phyloP scores from a whole-genome alignment of 306 rosid genomes.

The Pueraria montana region DNA sequence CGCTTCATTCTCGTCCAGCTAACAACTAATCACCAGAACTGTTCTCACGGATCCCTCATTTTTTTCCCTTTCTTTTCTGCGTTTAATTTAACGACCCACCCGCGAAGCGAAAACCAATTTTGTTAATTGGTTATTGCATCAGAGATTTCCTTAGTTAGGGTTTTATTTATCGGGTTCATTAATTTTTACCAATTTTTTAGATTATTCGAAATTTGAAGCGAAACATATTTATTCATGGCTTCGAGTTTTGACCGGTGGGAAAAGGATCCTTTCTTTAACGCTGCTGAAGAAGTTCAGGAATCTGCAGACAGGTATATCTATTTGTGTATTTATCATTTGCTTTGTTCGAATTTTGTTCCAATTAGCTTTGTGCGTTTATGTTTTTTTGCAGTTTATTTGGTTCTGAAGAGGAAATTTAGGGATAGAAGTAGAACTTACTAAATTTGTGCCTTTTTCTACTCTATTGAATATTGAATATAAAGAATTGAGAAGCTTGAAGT shows the following conservation, averaged over 20 bases:
- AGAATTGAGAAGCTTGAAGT: background rate
- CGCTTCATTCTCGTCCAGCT: conserved; percentile 35
- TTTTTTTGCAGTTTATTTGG: conserved; percentile 9
- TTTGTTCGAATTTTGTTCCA: background rate
- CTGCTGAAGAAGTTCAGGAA: conserved; percentile 97
- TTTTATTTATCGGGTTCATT: conserved; percentile 24
- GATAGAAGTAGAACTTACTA: background rate
- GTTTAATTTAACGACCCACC: conserved; percentile 13
- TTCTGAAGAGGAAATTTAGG: conserved; percentile 10
- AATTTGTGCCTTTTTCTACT: background rate
- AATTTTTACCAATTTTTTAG: background rate
- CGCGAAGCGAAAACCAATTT: background rate
- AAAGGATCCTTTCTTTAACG: conserved; percentile 89
- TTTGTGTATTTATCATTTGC: background rate
- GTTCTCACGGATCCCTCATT: conserved; percentile 24
- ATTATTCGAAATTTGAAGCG: background rate
- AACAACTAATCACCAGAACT: background rate
- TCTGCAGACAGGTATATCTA: conserved; percentile 87
- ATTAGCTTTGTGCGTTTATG: background rate
- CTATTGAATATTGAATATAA: conserved; percentile 5
- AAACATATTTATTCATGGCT: conserved; percentile 64
- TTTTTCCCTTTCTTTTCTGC: background rate
- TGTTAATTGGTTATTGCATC: background rate
- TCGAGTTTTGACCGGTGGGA: conserved; percentile 97
- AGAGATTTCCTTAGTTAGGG: conserved; percentile 41